Evolutionary conservation across 768 basidiomycete species (phyloP), one percentile per base, ranked within the genome.

Genomic region (Russula ochroleuca): DNA sequence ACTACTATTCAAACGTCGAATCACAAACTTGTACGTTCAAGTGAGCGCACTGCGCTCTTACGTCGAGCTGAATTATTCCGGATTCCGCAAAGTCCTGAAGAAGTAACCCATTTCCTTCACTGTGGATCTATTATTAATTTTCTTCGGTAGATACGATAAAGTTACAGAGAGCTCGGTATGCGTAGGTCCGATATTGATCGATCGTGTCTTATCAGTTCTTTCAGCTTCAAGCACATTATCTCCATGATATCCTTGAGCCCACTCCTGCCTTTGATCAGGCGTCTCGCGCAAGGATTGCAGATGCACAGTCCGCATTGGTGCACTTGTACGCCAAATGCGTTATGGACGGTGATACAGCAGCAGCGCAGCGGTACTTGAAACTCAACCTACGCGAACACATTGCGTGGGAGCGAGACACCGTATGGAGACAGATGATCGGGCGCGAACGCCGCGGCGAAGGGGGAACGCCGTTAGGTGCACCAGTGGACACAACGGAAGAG

Each of bases 351-450:
- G 90, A 98, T 73, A 70, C 76, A 23, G 74, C 78, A 2, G 72
- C 82, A 19, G 95, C 95, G 0, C 81, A 84, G 48, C 86, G 90
- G 67, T 91, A 96, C 72, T 83, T 99, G 50, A 85, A 86, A 66
- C 80, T 93, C 17, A 86, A 95, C 72, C 87, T 95, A 61, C 85
- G 93, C 21, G 94, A 98, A 74, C 89, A 93, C 72, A 90, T 96
- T 66, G 95, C 96, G 3, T 96, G 95, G 86, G 96, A 98, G 71
- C 84, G 97, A 37, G 94, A 98, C 71, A 99, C 97, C 1, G 88
- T 98, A 14, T 99, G 97, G 97, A 81, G 93, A 28, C 88, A 92
- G 74, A 95, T 97, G 94, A 90, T 97, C 63, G 87, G 85, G 2
- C 83, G 85, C 45, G 90, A 92, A 69, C 82, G 92, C 33, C 81